Conservation (phyloP, 495 filamentous ascomycete genomes). For the Aspergillus steynii region DNA sequence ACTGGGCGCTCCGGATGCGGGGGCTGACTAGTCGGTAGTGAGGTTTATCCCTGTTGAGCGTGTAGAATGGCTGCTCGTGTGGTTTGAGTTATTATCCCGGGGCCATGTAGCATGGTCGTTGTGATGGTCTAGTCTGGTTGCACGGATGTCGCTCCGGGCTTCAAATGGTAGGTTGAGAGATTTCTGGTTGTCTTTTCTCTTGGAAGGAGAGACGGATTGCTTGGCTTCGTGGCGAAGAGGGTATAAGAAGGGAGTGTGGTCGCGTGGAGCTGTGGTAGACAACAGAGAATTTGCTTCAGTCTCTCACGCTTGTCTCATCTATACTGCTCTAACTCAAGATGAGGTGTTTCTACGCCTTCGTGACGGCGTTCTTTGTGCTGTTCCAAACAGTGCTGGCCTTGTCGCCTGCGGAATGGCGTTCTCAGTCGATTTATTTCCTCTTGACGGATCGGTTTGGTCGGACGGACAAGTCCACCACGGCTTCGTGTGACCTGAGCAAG, state of each 20-base stretch:
- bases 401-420: constrained; percentile 56
- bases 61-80: background rate
- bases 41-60: background rate
- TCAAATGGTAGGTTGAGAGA: background rate
- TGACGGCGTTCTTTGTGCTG: background rate
- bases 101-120: background rate
- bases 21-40: background rate
- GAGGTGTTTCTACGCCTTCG: background rate
- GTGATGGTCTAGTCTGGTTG: background rate
- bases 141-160: background rate
- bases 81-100: background rate
- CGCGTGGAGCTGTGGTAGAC: background rate
- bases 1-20: background rate
- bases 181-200: background rate
- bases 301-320: too few relatives aligned
- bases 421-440: constrained; percentile 71
- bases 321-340: background rate
- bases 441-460: constrained; percentile 76
- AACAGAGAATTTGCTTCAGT: background rate
- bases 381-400: constrained; percentile 26
- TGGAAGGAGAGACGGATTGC: background rate
- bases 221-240: background rate
- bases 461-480: constrained; percentile 62
- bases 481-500: constrained; percentile 46
- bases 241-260: background rate